phyloP scores from a whole-genome alignment of 371 early-diverging fungal genomes.

The Coemansia sp. region DNA sequence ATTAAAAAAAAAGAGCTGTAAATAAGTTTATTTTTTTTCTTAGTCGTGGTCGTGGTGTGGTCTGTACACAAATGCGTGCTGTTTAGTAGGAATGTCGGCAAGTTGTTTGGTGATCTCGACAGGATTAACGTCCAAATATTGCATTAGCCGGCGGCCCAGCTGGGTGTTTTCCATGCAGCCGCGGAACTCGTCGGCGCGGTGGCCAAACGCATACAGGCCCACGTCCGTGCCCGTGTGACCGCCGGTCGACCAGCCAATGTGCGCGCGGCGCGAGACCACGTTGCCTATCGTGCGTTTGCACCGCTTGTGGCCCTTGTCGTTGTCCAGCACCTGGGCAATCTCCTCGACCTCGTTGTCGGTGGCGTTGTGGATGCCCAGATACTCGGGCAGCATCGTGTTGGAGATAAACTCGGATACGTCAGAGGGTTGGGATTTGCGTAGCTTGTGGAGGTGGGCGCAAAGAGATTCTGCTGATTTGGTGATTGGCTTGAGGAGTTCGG shows the following conservation, averaged over 20 bases:
- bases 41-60: conserved; percentile 8
- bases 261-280: conserved; percentile 70
- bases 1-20: too few relatives aligned
- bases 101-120: conserved; percentile 56
- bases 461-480: conserved; percentile 64
- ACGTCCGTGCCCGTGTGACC: conserved; percentile 96
- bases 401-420: conserved; percentile 41
- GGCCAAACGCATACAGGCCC: conserved; percentile 81
- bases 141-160: conserved; percentile 73
- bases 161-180: conserved; percentile 86
- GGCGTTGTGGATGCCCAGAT: conserved; percentile 61
- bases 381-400: conserved; percentile 56
- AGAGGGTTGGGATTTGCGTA: conserved; percentile 7
- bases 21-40: neutral
- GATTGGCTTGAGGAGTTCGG: conserved; percentile 68
- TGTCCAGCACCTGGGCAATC: neutral
- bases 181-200: conserved; percentile 50
- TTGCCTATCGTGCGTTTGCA: conserved; percentile 63
- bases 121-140: conserved; percentile 66
- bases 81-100: neutral
- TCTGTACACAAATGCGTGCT: neutral
- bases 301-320: conserved; percentile 11
- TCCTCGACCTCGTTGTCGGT: neutral
- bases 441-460: conserved; percentile 33
- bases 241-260: conserved; percentile 84